Percentiles rank a stretch among this genome's conserved stretches.
These are phyloP conservation scores for Lactarius vividus DNA, from an alignment of 768 basidiomycete genomes.

Conservation along the genomic window DNA sequence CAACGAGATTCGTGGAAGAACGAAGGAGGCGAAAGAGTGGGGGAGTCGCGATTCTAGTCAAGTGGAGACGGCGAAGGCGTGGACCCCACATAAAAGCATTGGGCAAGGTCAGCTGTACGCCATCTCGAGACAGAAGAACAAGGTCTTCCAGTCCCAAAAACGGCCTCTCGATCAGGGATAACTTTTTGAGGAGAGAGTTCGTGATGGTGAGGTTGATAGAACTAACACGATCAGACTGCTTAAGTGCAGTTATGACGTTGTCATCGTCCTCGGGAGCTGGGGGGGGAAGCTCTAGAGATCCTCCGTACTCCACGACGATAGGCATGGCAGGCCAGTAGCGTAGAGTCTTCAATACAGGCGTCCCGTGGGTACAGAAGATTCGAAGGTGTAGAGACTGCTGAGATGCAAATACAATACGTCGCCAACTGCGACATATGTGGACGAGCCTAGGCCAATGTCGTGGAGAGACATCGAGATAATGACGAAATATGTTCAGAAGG, in stretches of 20 bases:
- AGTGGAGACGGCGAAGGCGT: not conserved
- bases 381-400: too few relatives aligned
- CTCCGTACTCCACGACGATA: not conserved
- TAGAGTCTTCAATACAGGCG: not conserved
- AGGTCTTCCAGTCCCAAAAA: not conserved
- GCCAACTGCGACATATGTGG: not conserved
- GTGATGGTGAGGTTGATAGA: not conserved
- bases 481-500: not conserved
- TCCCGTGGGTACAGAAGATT: not conserved
- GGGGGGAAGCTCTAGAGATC: not conserved
- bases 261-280: not conserved
- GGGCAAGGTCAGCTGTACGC: not conserved
- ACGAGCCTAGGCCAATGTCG: not conserved
- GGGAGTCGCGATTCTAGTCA: not conserved
- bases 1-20: not conserved
- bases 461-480: not conserved
- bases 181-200: not conserved
- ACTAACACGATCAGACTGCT: not conserved
- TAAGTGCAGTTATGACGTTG: not conserved
- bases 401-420: not conserved
- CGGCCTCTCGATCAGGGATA: not conserved
- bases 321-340: not conserved
- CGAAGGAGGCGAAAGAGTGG: not conserved
- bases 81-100: not conserved
- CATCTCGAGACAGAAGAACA: not conserved